Base-by-base conservation (phyloP, 2,329 filamentous ascomycete species). In the Stagonosporopsis chrysanthemi region DNA sequence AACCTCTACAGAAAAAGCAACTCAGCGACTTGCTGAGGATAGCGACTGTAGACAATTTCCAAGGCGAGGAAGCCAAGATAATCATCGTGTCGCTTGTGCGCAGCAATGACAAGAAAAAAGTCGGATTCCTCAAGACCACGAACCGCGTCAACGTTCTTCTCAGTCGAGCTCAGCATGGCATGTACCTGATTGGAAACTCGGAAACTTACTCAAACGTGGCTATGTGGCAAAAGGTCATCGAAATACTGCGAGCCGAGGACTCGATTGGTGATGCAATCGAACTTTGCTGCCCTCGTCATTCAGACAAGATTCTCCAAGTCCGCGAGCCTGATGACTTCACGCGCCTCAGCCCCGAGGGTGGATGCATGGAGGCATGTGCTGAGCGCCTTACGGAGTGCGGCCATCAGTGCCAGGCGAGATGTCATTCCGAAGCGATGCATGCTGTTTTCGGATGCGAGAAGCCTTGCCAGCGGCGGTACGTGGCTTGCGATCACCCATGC, bases 21-120 rank as follows among this genome's bases (percentile, higher is more conserved):
- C 48, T 71, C 5, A 59, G 49, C 15, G 66, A 73, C 4, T 17
- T 68, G 5, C 46, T 73, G 2, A 44, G 69, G 4, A 72, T 88
- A 0, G 87, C 88, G 0, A 91, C 88, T 0, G 83, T 91, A 0
- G 88, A 91, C 70, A 92, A 92, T 61, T 92, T 91, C 52, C 89
- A 93, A 64, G 90, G 90, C 0, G 89, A 93, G 67, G 89, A 93
- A 66, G 87, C 86, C 1, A 88, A 90, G 48, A 78, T 93, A 8
- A 80, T 93, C 0, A 78, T 93, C 2, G 78, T 92, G 0, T 90
- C 87, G 0, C 77, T 93, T 0, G 88, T 91, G 0, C 83, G 90
- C 38, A 90, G 88, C 74, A 93, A 93, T 62, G 59, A 71, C 0
- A 65, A 82, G 7, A 77, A 75, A 9, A 83, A 81, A 6, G 82